These are phyloP conservation scores for Mycena leptocephala DNA, from an alignment of 768 basidiomycete genomes.

Conservation along the genomic window DNA sequence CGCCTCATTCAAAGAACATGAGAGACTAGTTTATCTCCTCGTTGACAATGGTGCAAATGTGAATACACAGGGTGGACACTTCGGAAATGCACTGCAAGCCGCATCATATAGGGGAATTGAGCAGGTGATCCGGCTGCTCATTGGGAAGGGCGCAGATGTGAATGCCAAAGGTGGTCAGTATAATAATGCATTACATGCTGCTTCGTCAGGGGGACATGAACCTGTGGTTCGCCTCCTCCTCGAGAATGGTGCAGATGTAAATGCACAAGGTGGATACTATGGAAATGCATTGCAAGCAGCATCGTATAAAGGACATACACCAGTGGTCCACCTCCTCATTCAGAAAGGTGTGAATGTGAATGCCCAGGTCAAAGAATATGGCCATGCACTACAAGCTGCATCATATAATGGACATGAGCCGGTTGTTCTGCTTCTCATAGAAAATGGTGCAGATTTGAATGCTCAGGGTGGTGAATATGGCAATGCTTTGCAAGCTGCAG, in stretches of 20 bases:
- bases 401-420: neutral
- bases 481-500: neutral
- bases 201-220: neutral
- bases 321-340: too few relatives aligned
- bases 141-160: neutral
- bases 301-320: too few relatives aligned
- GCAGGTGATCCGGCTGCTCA: neutral
- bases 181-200: conserved; percentile 1
- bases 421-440: neutral
- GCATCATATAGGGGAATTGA: neutral
- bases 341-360: neutral
- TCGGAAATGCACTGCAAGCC: neutral
- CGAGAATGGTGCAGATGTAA: too few relatives aligned
- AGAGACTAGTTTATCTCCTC: too few relatives aligned
- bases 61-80: too few relatives aligned
- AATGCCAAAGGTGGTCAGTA: neutral
- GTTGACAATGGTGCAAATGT: too few relatives aligned
- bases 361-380: neutral
- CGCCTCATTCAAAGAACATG: too few relatives aligned
- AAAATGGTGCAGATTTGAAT: neutral
- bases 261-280: too few relatives aligned
- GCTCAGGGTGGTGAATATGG: too few relatives aligned
- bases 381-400: neutral
- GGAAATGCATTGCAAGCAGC: too few relatives aligned
- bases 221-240: neutral